These are phyloP conservation scores for Seminavis robusta DNA, from an alignment of 108 stramenopile genomes.

Conservation along the genomic window DNA sequence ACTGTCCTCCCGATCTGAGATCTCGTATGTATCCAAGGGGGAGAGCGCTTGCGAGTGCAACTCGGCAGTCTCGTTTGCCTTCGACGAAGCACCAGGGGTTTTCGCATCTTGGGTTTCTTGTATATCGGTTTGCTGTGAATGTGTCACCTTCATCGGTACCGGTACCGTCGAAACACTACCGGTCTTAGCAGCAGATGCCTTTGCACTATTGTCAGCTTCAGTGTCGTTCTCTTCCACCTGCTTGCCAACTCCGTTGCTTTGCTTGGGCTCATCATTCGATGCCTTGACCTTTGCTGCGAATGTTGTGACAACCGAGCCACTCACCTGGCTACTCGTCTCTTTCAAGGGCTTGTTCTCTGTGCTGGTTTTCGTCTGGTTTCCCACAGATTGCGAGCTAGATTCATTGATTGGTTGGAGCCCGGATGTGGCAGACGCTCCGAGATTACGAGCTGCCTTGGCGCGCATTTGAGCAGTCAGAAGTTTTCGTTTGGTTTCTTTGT, in stretches of 20 bases:
- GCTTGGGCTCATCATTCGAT: too few species aligned
- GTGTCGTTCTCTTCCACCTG: too few species aligned
- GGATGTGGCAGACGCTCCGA: too few species aligned
- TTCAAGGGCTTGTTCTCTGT: too few species aligned
- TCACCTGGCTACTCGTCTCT: too few species aligned
- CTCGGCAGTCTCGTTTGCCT: too few species aligned
- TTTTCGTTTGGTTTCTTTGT: conserved; percentile 24
- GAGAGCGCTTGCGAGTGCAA: conserved; percentile 10
- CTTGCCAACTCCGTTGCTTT: too few species aligned
- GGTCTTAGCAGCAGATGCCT: background rate
- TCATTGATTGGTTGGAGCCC: too few species aligned
- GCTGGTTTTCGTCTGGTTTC: too few species aligned
- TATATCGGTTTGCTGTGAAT: background rate
- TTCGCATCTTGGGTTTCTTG: conserved; percentile 13
- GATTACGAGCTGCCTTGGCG: conserved; percentile 56
- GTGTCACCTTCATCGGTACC: background rate
- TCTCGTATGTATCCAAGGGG: conserved; percentile 84
- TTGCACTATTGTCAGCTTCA: conserved; percentile 16
- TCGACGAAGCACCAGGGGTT: conserved; percentile 3
- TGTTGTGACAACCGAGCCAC: too few species aligned
- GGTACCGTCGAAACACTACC: conserved; percentile 3
- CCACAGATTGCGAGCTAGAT: too few species aligned
- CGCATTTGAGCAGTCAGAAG: conserved; percentile 65
- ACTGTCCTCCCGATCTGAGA: conserved; percentile 77
- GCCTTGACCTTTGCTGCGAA: too few species aligned